Evolutionary conservation across 1,139 yeast species (phyloP).

Genomic region (Candida sp.): DNA sequence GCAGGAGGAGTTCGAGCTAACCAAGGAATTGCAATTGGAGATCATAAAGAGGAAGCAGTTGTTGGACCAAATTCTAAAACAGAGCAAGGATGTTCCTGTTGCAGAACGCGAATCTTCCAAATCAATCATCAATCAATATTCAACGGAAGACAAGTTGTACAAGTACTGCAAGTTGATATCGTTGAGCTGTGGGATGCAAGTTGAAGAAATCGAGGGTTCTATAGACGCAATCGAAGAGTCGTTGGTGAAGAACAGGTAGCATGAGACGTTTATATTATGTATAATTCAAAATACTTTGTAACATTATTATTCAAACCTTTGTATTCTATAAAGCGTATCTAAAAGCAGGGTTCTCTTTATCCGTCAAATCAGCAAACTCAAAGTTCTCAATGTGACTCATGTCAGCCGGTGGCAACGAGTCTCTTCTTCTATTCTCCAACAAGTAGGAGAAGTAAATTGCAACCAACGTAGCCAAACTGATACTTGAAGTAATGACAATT

Average conservation of each 20-base stretch:
- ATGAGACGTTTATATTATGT: not conserved
- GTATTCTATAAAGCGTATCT: not conserved
- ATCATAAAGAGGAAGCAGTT: slow-evolving; percentile 25
- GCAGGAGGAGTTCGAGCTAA: slow-evolving; percentile 8
- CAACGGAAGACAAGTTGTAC: slow-evolving; percentile 31
- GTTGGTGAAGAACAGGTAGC: slow-evolving; percentile 1
- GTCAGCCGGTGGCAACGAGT: slow-evolving; percentile 17
- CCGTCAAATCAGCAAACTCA: slow-evolving; percentile 67
- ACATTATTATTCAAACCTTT: not conserved
- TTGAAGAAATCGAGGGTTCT: slow-evolving; percentile 43
- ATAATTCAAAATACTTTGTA: not conserved
- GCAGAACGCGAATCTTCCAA: not conserved
- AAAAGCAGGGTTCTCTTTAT: slow-evolving; percentile 62
- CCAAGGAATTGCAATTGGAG: slow-evolving; percentile 16
- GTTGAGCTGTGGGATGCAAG: slow-evolving; percentile 49
- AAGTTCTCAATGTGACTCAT: slow-evolving; percentile 45
- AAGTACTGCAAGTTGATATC: slow-evolving; percentile 49
- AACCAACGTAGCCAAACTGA: slow-evolving; percentile 24
- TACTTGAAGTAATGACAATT: slow-evolving; percentile 35
- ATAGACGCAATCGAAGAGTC: slow-evolving; percentile 51
- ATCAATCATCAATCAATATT: not conserved
- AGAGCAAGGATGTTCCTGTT: slow-evolving; percentile 22
- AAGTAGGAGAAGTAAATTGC: slow-evolving; percentile 32
- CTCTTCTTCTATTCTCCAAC: slow-evolving; percentile 31
- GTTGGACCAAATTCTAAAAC: slow-evolving; percentile 15